A percentile compares a stretch with the other conserved stretches of the same genome.
phyloP scores from a whole-genome alignment of 78 protist species.

The Emiliania huxleyi region DNA sequence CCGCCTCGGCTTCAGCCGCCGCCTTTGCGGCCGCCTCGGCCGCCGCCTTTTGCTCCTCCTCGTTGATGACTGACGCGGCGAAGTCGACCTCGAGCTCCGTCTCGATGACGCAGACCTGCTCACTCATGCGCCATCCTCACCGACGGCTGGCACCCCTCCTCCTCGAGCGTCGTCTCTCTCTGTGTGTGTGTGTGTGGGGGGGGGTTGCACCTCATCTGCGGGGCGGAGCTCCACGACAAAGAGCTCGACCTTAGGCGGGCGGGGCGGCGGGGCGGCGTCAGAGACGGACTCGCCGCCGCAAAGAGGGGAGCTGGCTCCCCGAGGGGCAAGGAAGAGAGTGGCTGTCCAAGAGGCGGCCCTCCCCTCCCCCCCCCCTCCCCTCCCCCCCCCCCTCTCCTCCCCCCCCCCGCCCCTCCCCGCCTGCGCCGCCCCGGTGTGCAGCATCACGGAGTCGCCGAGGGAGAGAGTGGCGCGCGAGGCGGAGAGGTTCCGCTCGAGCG shows the following conservation, averaged over 20 bases:
- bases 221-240: not conserved
- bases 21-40: not conserved
- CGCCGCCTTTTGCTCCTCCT: not conserved
- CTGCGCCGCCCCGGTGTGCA: not conserved
- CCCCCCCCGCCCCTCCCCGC: too few species aligned
- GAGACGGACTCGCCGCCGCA: too few species aligned
- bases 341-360: too few species aligned
- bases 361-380: too few species aligned
- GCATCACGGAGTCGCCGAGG: not conserved
- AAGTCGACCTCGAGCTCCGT: slow-evolving; percentile 24
- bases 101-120: slow-evolving; percentile 19
- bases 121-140: too few species aligned
- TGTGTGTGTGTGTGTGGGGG: too few species aligned
- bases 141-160: slow-evolving; percentile 7
- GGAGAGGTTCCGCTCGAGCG: not conserved
- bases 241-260: not conserved
- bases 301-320: too few species aligned
- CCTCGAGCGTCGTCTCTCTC: too few species aligned
- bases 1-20: not conserved
- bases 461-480: not conserved
- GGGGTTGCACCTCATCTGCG: too few species aligned
- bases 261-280: not conserved
- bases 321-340: too few species aligned
- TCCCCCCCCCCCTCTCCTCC: too few species aligned
- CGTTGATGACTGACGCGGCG: not conserved